These are phyloP conservation scores for Ganoderma leucocontextum DNA, from an alignment of 1,284 basidiomycete species.

Conservation along the genomic window DNA sequence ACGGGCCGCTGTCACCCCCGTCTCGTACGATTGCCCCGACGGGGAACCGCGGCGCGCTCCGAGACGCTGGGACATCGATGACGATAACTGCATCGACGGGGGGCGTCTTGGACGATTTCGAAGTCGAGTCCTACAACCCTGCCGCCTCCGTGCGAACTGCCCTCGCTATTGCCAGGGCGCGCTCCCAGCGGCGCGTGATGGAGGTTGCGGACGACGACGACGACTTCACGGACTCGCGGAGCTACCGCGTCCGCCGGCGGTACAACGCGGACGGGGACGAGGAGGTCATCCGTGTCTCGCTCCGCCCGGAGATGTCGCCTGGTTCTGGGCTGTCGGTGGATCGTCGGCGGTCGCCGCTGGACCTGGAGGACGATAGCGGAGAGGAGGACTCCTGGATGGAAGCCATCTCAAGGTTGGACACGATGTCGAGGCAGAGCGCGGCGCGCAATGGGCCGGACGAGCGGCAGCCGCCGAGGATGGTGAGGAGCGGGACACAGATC, in stretches of 20 bases:
- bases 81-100: not conserved
- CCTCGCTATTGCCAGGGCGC: slow-evolving; percentile 18
- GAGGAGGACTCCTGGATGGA: slow-evolving; percentile 18
- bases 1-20: slow-evolving; percentile 12
- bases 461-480: slow-evolving; percentile 8
- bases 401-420: slow-evolving; percentile 21
- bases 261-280: slow-evolving; percentile 52
- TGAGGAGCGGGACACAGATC: not conserved
- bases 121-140: not conserved
- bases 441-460: not conserved
- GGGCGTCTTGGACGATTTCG: not conserved
- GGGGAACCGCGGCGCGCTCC: not conserved
- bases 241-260: slow-evolving; percentile 50
- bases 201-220: slow-evolving; percentile 11
- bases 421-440: slow-evolving; percentile 17
- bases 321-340: slow-evolving; percentile 15
- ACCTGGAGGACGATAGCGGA: slow-evolving; percentile 9
- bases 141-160: slow-evolving; percentile 13
- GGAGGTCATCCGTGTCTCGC: slow-evolving; percentile 48
- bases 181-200: slow-evolving; percentile 2
- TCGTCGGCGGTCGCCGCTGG: slow-evolving; percentile 1
- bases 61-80: slow-evolving; percentile 5
- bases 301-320: slow-evolving; percentile 34
- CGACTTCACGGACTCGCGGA: slow-evolving; percentile 38
- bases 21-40: not conserved